phyloP scores from a whole-genome alignment of 2,329 filamentous ascomycete species.

The Neopestalotiopsis clavispora region DNA sequence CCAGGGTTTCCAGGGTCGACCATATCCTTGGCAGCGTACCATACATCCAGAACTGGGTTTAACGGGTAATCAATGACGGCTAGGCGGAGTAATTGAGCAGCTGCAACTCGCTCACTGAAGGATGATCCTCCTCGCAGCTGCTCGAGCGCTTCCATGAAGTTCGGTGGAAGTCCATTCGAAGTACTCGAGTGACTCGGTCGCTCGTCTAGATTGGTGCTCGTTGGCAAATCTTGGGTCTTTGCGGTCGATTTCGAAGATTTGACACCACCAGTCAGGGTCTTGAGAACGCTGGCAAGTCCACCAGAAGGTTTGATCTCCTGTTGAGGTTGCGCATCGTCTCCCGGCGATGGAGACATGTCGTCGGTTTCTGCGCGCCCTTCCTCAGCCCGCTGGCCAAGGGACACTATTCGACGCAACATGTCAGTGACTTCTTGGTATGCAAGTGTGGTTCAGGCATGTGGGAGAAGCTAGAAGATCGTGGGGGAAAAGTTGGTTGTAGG shows the following conservation, averaged over 20 bases:
- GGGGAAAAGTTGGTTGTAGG: background rate
- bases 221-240: slow-evolving; percentile 40
- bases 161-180: slow-evolving; percentile 51
- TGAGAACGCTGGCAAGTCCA: slow-evolving; percentile 67
- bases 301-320: slow-evolving; percentile 55
- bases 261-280: slow-evolving; percentile 59
- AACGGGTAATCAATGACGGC: slow-evolving; percentile 64
- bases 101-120: slow-evolving; percentile 58
- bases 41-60: slow-evolving; percentile 63
- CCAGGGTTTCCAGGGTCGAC: slow-evolving; percentile 61
- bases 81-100: slow-evolving; percentile 61
- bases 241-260: slow-evolving; percentile 58
- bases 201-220: slow-evolving; percentile 47
- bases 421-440: slow-evolving; percentile 33
- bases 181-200: slow-evolving; percentile 46
- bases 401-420: slow-evolving; percentile 50
- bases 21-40: slow-evolving; percentile 69
- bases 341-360: slow-evolving; percentile 64
- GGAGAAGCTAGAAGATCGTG: background rate
- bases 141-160: slow-evolving; percentile 59
- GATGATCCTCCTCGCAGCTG: slow-evolving; percentile 55
- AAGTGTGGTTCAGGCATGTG: slow-evolving; percentile 11
- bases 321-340: slow-evolving; percentile 59
- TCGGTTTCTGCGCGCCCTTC: slow-evolving; percentile 38
- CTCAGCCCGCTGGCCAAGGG: slow-evolving; percentile 46